Conservation (phyloP, 2,329 filamentous ascomycete genomes). For the Tympanopsis confertula region DNA sequence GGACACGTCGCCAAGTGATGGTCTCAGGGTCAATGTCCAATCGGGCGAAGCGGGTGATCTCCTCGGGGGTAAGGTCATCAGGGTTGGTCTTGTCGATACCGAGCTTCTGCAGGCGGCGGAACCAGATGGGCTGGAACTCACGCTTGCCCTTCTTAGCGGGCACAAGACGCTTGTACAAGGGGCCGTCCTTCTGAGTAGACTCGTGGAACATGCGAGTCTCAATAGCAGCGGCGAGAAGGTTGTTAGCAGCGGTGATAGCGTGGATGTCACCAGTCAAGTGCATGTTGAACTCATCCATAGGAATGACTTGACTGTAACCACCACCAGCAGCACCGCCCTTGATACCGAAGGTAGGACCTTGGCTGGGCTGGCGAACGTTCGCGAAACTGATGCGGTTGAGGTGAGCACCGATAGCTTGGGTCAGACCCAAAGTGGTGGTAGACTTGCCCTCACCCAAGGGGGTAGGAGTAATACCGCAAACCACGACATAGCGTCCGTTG, state of each 20-base stretch:
- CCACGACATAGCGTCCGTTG: constrained; percentile 82
- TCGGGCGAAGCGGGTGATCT: constrained; percentile 78
- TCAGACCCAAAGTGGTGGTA: constrained; percentile 90
- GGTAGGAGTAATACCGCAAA: constrained; percentile 92
- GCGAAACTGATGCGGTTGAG: constrained; percentile 81
- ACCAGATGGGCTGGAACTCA: constrained; percentile 80
- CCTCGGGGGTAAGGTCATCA: constrained; percentile 78
- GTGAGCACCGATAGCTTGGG: constrained; percentile 83
- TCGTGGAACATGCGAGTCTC: constrained; percentile 99
- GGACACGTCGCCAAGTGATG: constrained; percentile 90
- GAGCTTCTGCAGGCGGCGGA: constrained; percentile 85
- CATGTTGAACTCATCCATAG: constrained; percentile 99
- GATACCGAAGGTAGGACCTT: constrained; percentile 96
- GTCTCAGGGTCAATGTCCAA: constrained; percentile 93
- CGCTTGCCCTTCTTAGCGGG: constrained; percentile 83
- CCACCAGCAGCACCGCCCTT: constrained; percentile 95
- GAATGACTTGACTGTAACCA: constrained; percentile 97
- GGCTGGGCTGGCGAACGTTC: constrained; percentile 92
- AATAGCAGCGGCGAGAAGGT: constrained; percentile 87
- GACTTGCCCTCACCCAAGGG: constrained; percentile 96
- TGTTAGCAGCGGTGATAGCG: constrained; percentile 93
- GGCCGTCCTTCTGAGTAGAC: constrained; percentile 79
- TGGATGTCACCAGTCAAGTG: constrained; percentile 97
- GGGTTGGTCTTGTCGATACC: constrained; percentile 93
- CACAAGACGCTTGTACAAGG: constrained; percentile 78